Evolutionary conservation across 495 filamentous ascomycete genomes (phyloP), one percentile per base, ranked within the genome.

Genomic region (Trypethelium eluteriae): DNA sequence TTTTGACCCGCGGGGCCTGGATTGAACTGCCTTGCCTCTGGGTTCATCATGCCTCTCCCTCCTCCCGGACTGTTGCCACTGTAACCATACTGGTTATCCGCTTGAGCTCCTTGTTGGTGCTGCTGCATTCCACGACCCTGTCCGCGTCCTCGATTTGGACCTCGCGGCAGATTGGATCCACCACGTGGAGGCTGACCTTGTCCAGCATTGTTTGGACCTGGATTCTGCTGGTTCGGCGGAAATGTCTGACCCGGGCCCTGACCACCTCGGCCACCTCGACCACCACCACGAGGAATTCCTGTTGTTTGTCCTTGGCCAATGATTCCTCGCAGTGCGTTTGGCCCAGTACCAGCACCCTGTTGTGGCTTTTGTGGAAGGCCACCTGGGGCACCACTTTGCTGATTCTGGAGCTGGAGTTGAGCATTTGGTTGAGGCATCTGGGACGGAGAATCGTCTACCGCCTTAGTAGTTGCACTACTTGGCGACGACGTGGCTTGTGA

Each of bases 331-430:
- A 75, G 68, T 1, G 71, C 75, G 38, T 66, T 71, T 38, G 73
- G 71, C 3, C 72, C 75, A 16, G 75, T 73, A 18, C 75, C 75
- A 39, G 62, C 56, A 67, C 67, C 70, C 59, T 62, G 66, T 36
- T 68, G 65, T 38, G 68, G 68, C 25, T 72, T 70, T 7, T 67
- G 39, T n/a, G 49, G 61, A 6, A 63, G 44, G 14, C 12, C 11
- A 18, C 64, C 9, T 34, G 67, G 39, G 14, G 63, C 44, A 39
- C 49, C 56, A 5, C 62, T 38, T 34, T 67, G 39, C 50, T 62
- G 71, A 5, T 61, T 46, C 16, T 62, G 69, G 32, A 7, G 5
- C 44, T 68, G 70, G 12, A 36, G 39, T 38, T 67, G 38, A 59
- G 47, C 36, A 18, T 18, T 36, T 38, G 34, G 16, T 68, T 53